phyloP scores from a whole-genome alignment of 1,284 basidiomycete species.

The Rhodotorula sp. region DNA sequence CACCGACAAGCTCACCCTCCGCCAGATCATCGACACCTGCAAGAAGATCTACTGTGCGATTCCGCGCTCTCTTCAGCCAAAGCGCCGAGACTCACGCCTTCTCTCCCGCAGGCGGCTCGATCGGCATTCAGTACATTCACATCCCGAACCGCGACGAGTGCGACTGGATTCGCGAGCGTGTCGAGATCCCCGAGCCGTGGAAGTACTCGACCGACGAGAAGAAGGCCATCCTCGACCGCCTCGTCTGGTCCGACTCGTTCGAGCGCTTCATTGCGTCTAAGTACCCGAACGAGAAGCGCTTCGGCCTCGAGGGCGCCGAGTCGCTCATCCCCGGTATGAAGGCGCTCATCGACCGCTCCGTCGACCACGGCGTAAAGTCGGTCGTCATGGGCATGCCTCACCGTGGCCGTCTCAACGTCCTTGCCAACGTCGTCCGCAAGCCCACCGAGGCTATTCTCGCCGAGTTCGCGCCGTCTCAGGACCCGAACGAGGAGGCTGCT shows the following conservation, averaged over 20 bases:
- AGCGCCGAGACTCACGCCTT: neutral
- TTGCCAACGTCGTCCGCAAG: slow-evolving; percentile 98
- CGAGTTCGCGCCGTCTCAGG: slow-evolving; percentile 81
- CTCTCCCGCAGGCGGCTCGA: slow-evolving; percentile 68
- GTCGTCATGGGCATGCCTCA: slow-evolving; percentile 99
- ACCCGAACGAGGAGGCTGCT: slow-evolving; percentile 73
- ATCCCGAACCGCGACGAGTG: slow-evolving; percentile 98
- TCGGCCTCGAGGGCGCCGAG: slow-evolving; percentile 98
- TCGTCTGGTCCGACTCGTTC: slow-evolving; percentile 99
- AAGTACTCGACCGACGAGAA: slow-evolving; percentile 98
- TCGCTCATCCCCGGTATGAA: slow-evolving; percentile 99
- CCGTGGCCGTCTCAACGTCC: slow-evolving; percentile 95
- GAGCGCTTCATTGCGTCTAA: slow-evolving; percentile 99
- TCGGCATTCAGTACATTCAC: slow-evolving; percentile 97
- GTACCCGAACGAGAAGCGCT: slow-evolving; percentile 99
- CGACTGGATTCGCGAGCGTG: slow-evolving; percentile 97
- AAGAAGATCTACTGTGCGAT: slow-evolving; percentile 92
- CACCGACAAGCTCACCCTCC: slow-evolving; percentile 78
- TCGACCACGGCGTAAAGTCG: slow-evolving; percentile 92
- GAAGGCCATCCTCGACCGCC: slow-evolving; percentile 95
- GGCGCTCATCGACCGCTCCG: slow-evolving; percentile 95
- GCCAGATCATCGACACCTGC: slow-evolving; percentile 89
- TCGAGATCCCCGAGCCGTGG: slow-evolving; percentile 97
- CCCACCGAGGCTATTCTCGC: slow-evolving; percentile 98
- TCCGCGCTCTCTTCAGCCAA: too few relatives aligned